Base-by-base conservation (phyloP, 1,284 basidiomycete genomes). In the Fomes fomentarius region DNA sequence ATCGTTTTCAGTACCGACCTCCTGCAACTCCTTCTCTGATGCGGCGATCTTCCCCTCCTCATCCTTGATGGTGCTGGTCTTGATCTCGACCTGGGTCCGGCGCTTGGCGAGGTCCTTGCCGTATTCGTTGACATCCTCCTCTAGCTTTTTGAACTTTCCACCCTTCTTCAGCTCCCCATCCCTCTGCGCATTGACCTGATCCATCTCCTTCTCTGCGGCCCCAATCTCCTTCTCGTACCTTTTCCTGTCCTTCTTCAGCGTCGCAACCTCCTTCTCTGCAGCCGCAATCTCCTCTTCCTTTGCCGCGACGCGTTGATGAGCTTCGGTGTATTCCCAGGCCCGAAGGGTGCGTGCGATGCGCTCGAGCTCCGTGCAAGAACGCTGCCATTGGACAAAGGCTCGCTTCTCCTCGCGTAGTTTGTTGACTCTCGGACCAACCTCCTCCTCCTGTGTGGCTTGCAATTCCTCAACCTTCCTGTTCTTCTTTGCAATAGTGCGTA, bases 401-500 rank as follows among this genome's bases (percentile, higher is more conserved):
- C 93, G 84, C 72, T 98, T 98, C 74, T 99, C 95, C 25, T 82
- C 81, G 6, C 96, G 84, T 1, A 98, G 85, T 63, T 89, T 94
- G 68, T 98, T 91, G 40, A 99, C 80, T 71, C 98, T 98, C 0
- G 96, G 96, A 0, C 87, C 90, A 68, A 99, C 98, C 72, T 99
- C 97, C 69, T 98, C 95, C 1, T 78, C 74, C 21, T 98, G 82
- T 15, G 93, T 78, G 1, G 83, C 78, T 19, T 82, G 86, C 66
- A 98, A 91, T 71, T 98, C 96, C 58, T 93, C 89, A 21, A 99
- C 92, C 65, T 93, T 91, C 73, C 96, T 98, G 64, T 99, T 94
- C 76, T 99, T 99, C 80, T 98, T 98, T 26, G 84, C 81, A 88
- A 99, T 99, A 0, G 94, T 98, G 74, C 94, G 96, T 69, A 91